Evolutionary conservation across 2,329 filamentous ascomycete species (phyloP), one percentile per base, ranked within the genome.

Genomic region (Fusarium coffeatum): DNA sequence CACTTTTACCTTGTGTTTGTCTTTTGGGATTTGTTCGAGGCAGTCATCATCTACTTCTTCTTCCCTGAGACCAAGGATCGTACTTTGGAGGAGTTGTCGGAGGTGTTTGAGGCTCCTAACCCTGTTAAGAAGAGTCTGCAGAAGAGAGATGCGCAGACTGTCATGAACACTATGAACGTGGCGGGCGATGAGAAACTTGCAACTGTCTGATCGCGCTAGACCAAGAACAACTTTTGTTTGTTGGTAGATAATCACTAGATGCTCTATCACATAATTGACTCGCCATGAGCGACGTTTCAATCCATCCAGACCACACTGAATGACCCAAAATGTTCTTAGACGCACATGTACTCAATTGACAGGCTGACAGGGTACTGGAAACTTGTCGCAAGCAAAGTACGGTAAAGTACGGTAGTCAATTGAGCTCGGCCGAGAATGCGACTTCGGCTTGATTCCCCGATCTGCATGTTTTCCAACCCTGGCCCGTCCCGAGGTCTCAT

Each of bases 11-110:
- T 83, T 2, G 79, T 84, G 4, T 83, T 84, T 69, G 77, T 84
- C 1, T 81, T 82, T 55, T 84, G 82, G 82, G 81, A 84, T 47
- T 54, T 83, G 12, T 71, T 83, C 20, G 82, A 84, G 60, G 78
- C 74, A 8, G 77, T 72, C 0, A 62, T 84, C 8, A 83, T 84
- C 27, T 88, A 85, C 71, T 84, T 87, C 68, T 82, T 84, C 69
- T 87, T 82, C 69, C 81, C 81, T 0, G 82, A 84, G 73, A 84
- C 83, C 3, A 84, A 83, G 72, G 81, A 81, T n/a, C 77, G 81
- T 28, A 74, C 85, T 23, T 79, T 88, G 32, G 86, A 88, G 76
- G 86, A 88, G 73, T 64, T 88, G 58, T 83, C 84, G 10, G 83
- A 83, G 58, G 85, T 88, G 28, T 86, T 86, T 69, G 77, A 79